Evolutionary conservation across 345 rosid genomes (phyloP), one percentile per base, ranked within the genome.

Genomic region (Populus ilicifolia): DNA sequence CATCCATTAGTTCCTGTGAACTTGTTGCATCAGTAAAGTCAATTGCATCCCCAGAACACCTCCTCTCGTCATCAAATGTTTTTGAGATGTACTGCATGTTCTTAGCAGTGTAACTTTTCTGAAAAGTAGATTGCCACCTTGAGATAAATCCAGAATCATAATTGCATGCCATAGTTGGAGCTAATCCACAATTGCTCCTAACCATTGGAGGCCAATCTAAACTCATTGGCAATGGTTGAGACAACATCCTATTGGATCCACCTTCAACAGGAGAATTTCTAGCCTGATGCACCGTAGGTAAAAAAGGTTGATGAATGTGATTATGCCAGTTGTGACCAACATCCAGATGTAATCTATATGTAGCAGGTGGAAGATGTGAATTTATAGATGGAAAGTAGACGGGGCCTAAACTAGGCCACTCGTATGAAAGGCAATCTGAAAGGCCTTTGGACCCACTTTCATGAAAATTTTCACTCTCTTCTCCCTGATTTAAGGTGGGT

Each of bases 201-300:
- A 95, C 98, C 90, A 91, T 80, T 67, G 97, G 98, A 68, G 98
- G 99, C 97, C 99, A 95, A 85, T 95, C 99, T 80, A 89, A 86
- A 87, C 98, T 95, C 97, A 90, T 87, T 75, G 94, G 87, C 80
- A 93, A 75, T 59, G 97, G 91, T 77, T 83, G 93, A 77, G 99
- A 44, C 50, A 93, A 79, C 81, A 90, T 86, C 79, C 82, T 89
- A 80, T 82, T 88, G 86, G 90, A 88, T 30, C 91, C 87, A 78
- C 80, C 87, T 77, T 95, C 98, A 80, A 88, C 77, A 2, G 89
- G 75, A 78, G 93, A 83, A 79, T 85, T 93, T 84, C 94, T 92
- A 76, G 94, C 83, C 83, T 89, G 97, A 79, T 89, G 97, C 74
- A 94, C 75, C 16, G 92, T 41, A 56, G 95, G 79, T 52, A 95